Base-by-base conservation (phyloP, 768 basidiomycete genomes). In the Lactarius vividus region DNA sequence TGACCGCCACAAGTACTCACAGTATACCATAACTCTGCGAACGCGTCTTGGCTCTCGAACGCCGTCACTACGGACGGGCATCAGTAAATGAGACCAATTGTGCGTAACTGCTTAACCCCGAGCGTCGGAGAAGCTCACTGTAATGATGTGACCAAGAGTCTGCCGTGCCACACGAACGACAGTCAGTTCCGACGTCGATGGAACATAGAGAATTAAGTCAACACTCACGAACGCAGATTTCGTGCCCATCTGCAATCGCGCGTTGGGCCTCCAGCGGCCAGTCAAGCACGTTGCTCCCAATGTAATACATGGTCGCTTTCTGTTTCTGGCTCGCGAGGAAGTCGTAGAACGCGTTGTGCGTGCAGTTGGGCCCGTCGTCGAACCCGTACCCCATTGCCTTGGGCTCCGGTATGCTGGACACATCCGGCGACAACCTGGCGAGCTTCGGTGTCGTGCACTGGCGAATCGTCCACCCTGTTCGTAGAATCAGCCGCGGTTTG, bases 21-120 rank as follows among this genome's bases (percentile, higher is more conserved):
- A 0, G 64, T 86, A 76, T 91, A 94, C 65, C 87, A 91, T 18
- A 94, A 79, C 74, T 93, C 91, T 4, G 90, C 90, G 63, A 92
- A 90, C 6, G 85, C 88, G 69, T 88, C 77, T 69, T 84, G 77
- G 72, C 86, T 92, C 11, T 80, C 75, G 46, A 88, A 79, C 2
- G 84, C 72, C 0, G 88, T 88, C 84, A 82, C 85, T 86, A 61
- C 1, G 35, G 15, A 57, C 10, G 16, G 7, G 40, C 16, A 62
- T 42, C 28, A 58, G 62, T 4, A 28, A 35, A 57, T 7, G 13
- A 16, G 46, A 31, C 7, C 16, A 7, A 40, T 64, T 18, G 39
- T 8, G 15, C 29, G 18, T 11, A 13, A 16, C 11, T 11, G 26
- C 18, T 16, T 1, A 31, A n/a, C 7, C 10, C 35, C 11, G 35